These are phyloP conservation scores for Zarea fungicola DNA, from an alignment of 2,329 filamentous ascomycete genomes.

Conservation along the genomic window DNA sequence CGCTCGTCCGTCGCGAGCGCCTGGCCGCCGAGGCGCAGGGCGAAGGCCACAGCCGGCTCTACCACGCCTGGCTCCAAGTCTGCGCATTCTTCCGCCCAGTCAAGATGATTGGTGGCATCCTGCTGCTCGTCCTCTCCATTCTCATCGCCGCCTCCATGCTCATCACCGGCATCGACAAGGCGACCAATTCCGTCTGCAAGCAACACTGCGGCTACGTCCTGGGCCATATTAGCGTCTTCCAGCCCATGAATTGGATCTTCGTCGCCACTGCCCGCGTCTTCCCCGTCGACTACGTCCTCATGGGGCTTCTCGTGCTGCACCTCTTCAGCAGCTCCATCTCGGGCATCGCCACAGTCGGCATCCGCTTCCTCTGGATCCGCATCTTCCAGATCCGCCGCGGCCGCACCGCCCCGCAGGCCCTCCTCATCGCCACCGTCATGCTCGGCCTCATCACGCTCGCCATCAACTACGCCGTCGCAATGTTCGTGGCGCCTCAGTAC, in stretches of 20 bases:
- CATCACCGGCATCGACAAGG: conserved; percentile 93
- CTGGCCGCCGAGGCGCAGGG: conserved; percentile 78
- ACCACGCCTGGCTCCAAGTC: conserved; percentile 72
- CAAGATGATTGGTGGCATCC: conserved; percentile 77
- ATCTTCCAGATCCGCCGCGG: conserved; percentile 89
- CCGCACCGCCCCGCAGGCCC: conserved; percentile 83
- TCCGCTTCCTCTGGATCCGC: conserved; percentile 92
- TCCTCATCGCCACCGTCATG: conserved; percentile 86
- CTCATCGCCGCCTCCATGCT: conserved; percentile 88
- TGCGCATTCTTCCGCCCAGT: conserved; percentile 81
- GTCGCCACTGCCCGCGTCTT: conserved; percentile 77
- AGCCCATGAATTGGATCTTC: conserved; percentile 82
- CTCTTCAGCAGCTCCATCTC: conserved; percentile 86
- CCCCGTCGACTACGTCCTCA: conserved; percentile 87
- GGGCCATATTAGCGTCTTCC: conserved; percentile 81
- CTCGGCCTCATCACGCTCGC: conserved; percentile 84
- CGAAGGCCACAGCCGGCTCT: conserved; percentile 68
- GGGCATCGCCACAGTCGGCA: conserved; percentile 80
- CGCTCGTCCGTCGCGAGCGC: conserved; percentile 80
- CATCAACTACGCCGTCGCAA: conserved; percentile 87
- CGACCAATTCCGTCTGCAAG: conserved; percentile 91
- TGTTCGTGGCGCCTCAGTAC: conserved; percentile 95
- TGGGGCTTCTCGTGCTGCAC: conserved; percentile 76
- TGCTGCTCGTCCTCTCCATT: conserved; percentile 69
- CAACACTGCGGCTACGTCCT: conserved; percentile 87